These are phyloP conservation scores for Candida patagonica DNA, from an alignment of 805 yeast genomes.

Conservation along the genomic window DNA sequence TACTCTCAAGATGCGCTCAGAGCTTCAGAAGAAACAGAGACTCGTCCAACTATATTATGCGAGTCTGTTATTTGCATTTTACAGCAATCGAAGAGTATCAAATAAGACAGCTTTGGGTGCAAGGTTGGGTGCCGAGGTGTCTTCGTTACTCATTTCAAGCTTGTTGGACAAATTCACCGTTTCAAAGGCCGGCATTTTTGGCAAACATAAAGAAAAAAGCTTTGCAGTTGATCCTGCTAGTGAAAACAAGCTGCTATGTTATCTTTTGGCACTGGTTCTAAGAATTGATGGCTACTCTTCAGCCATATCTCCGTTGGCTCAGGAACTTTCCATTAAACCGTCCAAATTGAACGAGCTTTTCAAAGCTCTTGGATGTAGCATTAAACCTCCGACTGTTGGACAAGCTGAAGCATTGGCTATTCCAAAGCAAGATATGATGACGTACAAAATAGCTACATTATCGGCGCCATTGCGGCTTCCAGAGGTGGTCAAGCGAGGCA, in stretches of 20 bases:
- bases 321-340: slow-evolving; percentile 75
- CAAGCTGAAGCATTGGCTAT: slow-evolving; percentile 30
- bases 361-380: slow-evolving; percentile 72
- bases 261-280: slow-evolving; percentile 59
- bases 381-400: slow-evolving; percentile 51
- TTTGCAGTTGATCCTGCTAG: slow-evolving; percentile 77
- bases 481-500: slow-evolving; percentile 46
- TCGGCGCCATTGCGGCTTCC: slow-evolving; percentile 88
- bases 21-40: slow-evolving; percentile 51
- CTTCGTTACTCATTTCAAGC: slow-evolving; percentile 64
- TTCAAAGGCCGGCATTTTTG: slow-evolving; percentile 45
- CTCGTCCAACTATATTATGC: slow-evolving; percentile 51
- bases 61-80: slow-evolving; percentile 72
- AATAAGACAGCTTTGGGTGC: slow-evolving; percentile 52
- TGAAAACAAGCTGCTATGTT: slow-evolving; percentile 81
- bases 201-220: slow-evolving; percentile 53
- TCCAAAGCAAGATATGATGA: slow-evolving; percentile 28
- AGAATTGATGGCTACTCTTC: slow-evolving; percentile 69
- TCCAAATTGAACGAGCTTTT: slow-evolving; percentile 58
- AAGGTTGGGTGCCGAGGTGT: slow-evolving; percentile 52
- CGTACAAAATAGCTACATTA: slow-evolving; percentile 72
- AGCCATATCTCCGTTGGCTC: slow-evolving; percentile 73
- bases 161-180: slow-evolving; percentile 65
- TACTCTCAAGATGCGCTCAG: slow-evolving; percentile 6
- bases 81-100: slow-evolving; percentile 56